Conservation (phyloP, 805 yeast genomes). For the Pichia cephalocereana region DNA sequence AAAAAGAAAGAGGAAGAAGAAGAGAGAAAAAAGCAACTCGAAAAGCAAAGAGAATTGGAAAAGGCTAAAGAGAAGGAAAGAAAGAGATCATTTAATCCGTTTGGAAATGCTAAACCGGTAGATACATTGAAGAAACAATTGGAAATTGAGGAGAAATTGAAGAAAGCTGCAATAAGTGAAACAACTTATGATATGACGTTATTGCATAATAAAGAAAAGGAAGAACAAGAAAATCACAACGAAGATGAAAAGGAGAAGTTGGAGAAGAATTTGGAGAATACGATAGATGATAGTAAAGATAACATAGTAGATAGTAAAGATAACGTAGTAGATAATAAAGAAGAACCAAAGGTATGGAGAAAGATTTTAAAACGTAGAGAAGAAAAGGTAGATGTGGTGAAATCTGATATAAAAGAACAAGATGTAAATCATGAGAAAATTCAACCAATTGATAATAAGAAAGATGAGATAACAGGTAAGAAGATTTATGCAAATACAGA, state of each 20-base stretch:
- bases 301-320: background rate
- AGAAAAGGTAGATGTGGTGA: no score
- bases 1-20: background rate
- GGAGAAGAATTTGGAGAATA: no score
- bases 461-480: background rate
- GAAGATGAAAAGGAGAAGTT: background rate
- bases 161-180: conserved; percentile 34
- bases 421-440: no score
- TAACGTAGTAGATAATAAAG: background rate
- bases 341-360: background rate
- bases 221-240: background rate
- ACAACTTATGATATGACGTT: conserved; percentile 28
- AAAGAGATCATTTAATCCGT: conserved; percentile 40
- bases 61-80: no score
- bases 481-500: no score
- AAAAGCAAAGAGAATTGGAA: no score
- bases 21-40: no score
- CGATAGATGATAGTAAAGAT: background rate
- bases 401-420: no score
- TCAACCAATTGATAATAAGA: background rate
- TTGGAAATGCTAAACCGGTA: conserved; percentile 81
- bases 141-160: conserved; percentile 48
- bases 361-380: background rate
- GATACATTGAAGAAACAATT: conserved; percentile 58
- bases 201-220: conserved; percentile 3